Conservation (phyloP, 2,329 filamentous ascomycete species). For the Diaporthe batatas region DNA sequence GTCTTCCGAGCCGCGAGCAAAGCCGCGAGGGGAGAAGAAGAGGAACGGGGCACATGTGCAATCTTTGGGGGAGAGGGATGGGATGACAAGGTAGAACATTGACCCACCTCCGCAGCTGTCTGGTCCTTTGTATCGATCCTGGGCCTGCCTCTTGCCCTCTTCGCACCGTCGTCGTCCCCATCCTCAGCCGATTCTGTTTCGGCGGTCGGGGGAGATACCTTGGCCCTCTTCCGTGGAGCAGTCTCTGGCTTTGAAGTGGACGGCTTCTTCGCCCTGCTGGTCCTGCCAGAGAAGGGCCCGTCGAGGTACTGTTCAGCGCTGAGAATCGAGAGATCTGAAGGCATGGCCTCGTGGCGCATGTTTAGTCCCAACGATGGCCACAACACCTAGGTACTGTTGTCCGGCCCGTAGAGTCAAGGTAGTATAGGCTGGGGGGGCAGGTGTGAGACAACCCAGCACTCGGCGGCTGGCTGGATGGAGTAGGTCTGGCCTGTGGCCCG, state of each 20-base stretch:
- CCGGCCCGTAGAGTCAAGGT: neutral
- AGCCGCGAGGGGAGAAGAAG: neutral
- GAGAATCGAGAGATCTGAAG: conserved; percentile 58
- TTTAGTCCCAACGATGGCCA: conserved; percentile 1
- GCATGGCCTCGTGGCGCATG: conserved; percentile 44
- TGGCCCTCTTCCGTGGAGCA: conserved; percentile 42
- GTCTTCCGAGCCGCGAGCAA: neutral
- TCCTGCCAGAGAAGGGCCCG: conserved; percentile 42
- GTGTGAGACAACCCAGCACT: neutral
- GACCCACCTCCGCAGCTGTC: conserved; percentile 81
- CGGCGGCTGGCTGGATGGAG: conserved; percentile 8
- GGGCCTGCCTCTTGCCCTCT: conserved; percentile 79
- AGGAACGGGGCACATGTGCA: neutral
- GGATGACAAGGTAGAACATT: conserved; percentile 38
- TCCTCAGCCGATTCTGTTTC: conserved; percentile 22
- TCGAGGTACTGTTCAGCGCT: conserved; percentile 61
- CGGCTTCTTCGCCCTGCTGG: conserved; percentile 51
- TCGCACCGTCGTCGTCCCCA: conserved; percentile 61
- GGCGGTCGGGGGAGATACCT: neutral
- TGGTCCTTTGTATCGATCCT: conserved; percentile 82
- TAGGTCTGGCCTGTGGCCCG: neutral
- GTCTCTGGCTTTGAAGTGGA: conserved; percentile 43
- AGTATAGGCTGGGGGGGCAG: neutral
- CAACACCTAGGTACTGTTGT: neutral
- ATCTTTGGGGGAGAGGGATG: conserved; percentile 13